These are phyloP conservation scores for Candida ortonii DNA, from an alignment of 805 yeast genomes.

Conservation along the genomic window DNA sequence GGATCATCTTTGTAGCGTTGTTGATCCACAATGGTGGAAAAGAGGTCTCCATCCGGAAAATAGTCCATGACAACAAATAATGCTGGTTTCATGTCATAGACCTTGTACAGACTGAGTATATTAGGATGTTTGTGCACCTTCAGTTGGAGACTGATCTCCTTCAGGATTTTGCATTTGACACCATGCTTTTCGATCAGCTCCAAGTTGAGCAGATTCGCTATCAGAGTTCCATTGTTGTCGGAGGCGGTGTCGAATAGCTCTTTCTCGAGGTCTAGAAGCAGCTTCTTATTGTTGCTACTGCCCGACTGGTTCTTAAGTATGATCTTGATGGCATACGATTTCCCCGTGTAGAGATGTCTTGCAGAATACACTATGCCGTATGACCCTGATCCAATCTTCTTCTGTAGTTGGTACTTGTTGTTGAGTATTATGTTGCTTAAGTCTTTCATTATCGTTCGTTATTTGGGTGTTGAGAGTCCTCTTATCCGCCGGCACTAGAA, in stretches of 20 bases:
- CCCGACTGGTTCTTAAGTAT: slow-evolving; percentile 49
- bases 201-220: slow-evolving; percentile 34
- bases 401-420: slow-evolving; percentile 41
- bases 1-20: slow-evolving; percentile 58
- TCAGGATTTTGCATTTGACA: slow-evolving; percentile 40
- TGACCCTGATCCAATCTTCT: slow-evolving; percentile 78
- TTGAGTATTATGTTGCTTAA: slow-evolving; percentile 32
- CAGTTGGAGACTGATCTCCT: slow-evolving; percentile 72
- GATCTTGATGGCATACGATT: slow-evolving; percentile 68
- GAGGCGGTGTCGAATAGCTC: slow-evolving; percentile 25
- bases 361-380: slow-evolving; percentile 79
- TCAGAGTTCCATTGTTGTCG: slow-evolving; percentile 25
- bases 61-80: slow-evolving; percentile 82
- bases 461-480: too few species aligned
- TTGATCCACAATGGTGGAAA: slow-evolving; percentile 77
- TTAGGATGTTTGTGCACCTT: slow-evolving; percentile 77
- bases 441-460: slow-evolving; percentile 26
- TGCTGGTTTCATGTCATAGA: slow-evolving; percentile 57
- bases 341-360: slow-evolving; percentile 47
- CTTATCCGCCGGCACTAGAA: too few species aligned
- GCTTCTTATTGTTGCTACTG: slow-evolving; percentile 29
- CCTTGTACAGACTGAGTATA: slow-evolving; percentile 71
- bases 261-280: slow-evolving; percentile 29
- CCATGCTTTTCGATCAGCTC: slow-evolving; percentile 36
- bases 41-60: slow-evolving; percentile 80